phyloP scores from a whole-genome alignment of 2,329 filamentous ascomycete genomes.

The Annulohypoxylon truncatum region DNA sequence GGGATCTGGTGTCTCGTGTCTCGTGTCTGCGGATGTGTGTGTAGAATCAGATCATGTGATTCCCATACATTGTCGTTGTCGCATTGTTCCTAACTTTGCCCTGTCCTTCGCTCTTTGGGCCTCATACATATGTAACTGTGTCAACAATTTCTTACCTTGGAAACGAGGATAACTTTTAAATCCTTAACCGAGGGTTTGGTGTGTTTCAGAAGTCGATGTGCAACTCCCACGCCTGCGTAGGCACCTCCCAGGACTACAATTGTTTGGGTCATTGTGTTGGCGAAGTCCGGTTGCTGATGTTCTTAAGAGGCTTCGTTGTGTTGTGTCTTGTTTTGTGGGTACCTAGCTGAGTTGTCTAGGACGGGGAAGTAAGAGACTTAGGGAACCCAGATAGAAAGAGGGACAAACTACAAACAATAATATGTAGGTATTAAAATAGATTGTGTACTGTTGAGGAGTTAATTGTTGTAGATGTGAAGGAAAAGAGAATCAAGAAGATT shows the following conservation, averaged over 20 bases:
- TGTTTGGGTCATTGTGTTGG: constrained; percentile 60
- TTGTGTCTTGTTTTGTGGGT: background rate
- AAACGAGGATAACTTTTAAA: constrained; percentile 66
- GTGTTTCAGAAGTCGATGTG: constrained; percentile 67
- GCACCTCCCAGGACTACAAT: constrained; percentile 67
- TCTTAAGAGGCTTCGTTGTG: background rate
- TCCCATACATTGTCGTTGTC: background rate
- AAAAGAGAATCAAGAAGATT: background rate
- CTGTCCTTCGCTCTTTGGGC: background rate
- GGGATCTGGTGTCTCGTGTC: background rate
- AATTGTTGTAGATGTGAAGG: background rate
- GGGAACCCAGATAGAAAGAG: background rate
- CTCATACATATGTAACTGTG: background rate
- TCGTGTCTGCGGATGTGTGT: background rate
- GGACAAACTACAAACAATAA: background rate
- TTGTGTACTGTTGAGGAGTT: constrained; percentile 8
- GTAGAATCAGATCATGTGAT: constrained; percentile 18
- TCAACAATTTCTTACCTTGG: constrained; percentile 57
- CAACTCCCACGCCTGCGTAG: constrained; percentile 63
- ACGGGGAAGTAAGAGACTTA: background rate
- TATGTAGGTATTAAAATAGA: background rate
- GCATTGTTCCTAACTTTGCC: constrained; percentile 5
- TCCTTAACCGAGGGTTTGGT: constrained; percentile 58
- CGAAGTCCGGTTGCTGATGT: constrained; percentile 34
- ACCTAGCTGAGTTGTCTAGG: background rate